Conservation (phyloP, 768 basidiomycete genomes). For the Termitomyces sp. region DNA sequence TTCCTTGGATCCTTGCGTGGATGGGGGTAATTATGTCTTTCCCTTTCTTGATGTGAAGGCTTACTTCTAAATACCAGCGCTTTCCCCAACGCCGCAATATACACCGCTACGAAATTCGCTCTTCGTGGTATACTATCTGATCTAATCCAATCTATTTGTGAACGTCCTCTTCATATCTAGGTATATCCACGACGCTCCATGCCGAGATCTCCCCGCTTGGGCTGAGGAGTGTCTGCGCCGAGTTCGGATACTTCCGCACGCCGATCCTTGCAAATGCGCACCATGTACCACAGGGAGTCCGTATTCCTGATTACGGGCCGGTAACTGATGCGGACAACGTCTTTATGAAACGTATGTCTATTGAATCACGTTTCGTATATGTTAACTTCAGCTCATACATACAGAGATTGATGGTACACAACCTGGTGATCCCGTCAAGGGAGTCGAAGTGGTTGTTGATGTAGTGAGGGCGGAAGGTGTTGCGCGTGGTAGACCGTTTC, state of each 20-base stretch:
- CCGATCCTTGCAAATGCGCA: constrained; percentile 22
- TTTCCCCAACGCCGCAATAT: not conserved
- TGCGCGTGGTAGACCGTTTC: constrained; percentile 25
- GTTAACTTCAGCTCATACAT: not conserved
- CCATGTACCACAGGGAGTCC: constrained; percentile 20
- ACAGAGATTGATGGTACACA: constrained; percentile 27
- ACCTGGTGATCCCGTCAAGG: constrained; percentile 30
- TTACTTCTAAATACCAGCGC: not conserved
- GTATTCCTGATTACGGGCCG: constrained; percentile 27
- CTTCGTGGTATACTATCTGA: constrained; percentile 18
- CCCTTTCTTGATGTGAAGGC: not conserved
- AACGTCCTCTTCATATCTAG: not conserved
- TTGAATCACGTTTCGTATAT: not conserved
- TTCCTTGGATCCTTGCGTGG: constrained; percentile 35
- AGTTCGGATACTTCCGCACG: constrained; percentile 35
- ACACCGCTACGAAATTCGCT: constrained; percentile 27
- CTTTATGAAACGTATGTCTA: constrained; percentile 18
- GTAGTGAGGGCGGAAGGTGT: constrained; percentile 33
- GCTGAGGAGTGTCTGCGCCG: constrained; percentile 28
- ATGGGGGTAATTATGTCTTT: constrained; percentile 24
- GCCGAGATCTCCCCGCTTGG: constrained; percentile 30
- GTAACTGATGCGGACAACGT: constrained; percentile 19
- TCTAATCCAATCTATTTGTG: not conserved
- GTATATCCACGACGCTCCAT: constrained; percentile 17
- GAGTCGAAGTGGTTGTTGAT: constrained; percentile 17